Evolutionary conservation across 2,329 filamentous ascomycete genomes (phyloP).

Genomic region (Simplicillium aogashimaense): DNA sequence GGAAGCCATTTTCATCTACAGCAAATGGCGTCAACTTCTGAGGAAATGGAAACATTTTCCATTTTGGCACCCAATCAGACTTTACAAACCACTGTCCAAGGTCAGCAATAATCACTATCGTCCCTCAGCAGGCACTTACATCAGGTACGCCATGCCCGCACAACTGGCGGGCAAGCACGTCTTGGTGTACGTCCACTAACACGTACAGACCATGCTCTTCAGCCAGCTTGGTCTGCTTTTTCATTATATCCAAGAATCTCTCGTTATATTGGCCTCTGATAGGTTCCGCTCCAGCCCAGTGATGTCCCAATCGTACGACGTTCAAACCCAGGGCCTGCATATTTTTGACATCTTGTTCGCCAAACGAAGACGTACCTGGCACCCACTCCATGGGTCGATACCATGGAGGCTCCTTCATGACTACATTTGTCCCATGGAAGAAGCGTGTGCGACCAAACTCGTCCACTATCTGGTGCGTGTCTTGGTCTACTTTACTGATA

Average conservation of each 20-base stretch:
- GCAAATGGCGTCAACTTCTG: slow-evolving; percentile 6
- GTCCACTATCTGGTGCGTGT: slow-evolving; percentile 9
- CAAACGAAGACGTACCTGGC: slow-evolving; percentile 10
- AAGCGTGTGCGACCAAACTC: slow-evolving; percentile 10
- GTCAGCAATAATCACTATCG: neutral
- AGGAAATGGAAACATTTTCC: slow-evolving; percentile 8
- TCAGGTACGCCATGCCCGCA: slow-evolving; percentile 11
- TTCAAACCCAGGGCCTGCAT: slow-evolving; percentile 10
- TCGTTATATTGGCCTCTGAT: slow-evolving; percentile 9
- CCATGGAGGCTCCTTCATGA: slow-evolving; percentile 11
- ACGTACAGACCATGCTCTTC: slow-evolving; percentile 11
- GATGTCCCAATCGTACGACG: slow-evolving; percentile 9
- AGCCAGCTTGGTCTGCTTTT: slow-evolving; percentile 9
- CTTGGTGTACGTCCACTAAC: slow-evolving; percentile 10
- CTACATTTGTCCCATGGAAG: slow-evolving; percentile 12
- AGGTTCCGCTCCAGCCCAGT: slow-evolving; percentile 10
- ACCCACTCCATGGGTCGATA: slow-evolving; percentile 9
- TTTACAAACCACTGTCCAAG: slow-evolving; percentile 9
- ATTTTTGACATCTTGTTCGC: slow-evolving; percentile 8
- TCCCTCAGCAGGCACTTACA: slow-evolving; percentile 4
- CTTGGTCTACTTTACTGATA: slow-evolving; percentile 8
- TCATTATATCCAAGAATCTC: slow-evolving; percentile 10
- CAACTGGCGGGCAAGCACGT: slow-evolving; percentile 8
- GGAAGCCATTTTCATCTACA: slow-evolving; percentile 8
- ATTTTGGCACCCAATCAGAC: slow-evolving; percentile 7